Percentiles rank a stretch among this genome's conserved stretches.
Evolutionary conservation across 208 protist genomes (phyloP).

Genomic region (Crithidia thermophila): DNA sequence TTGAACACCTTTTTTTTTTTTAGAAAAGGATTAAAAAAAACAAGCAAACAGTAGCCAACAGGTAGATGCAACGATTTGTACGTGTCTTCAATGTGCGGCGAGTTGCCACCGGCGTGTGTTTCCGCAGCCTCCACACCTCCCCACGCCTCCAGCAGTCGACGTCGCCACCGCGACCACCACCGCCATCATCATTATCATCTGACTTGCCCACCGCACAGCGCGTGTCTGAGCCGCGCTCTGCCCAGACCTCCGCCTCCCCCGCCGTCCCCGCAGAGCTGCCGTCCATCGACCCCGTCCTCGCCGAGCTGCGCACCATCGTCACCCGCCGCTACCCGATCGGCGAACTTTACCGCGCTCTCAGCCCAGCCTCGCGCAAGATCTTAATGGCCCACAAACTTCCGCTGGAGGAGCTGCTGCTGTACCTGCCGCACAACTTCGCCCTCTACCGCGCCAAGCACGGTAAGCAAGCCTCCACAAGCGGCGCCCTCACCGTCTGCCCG

Average conservation of each 20-base stretch:
- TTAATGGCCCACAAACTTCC: slow-evolving; percentile 48
- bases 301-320: slow-evolving; percentile 21
- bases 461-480: background rate
- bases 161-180: background rate
- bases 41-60: background rate
- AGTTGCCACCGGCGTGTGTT: too few relatives aligned
- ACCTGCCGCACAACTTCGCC: slow-evolving; percentile 55
- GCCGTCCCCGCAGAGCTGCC: too few relatives aligned
- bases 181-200: background rate
- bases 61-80: background rate
- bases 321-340: slow-evolving; percentile 41
- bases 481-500: slow-evolving; percentile 2
- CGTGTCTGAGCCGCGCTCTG: too few relatives aligned
- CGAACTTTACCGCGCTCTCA: slow-evolving; percentile 47
- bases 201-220: too few relatives aligned
- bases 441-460: slow-evolving; percentile 27
- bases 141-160: background rate
- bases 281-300: slow-evolving; percentile 22
- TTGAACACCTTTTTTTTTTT: too few relatives aligned
- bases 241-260: too few relatives aligned
- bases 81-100: too few relatives aligned
- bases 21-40: too few relatives aligned
- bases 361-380: slow-evolving; percentile 30
- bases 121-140: background rate
- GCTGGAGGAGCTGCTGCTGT: slow-evolving; percentile 61